Conservation (phyloP, 495 filamentous ascomycete genomes). For the Glarea lozoyensis region DNA sequence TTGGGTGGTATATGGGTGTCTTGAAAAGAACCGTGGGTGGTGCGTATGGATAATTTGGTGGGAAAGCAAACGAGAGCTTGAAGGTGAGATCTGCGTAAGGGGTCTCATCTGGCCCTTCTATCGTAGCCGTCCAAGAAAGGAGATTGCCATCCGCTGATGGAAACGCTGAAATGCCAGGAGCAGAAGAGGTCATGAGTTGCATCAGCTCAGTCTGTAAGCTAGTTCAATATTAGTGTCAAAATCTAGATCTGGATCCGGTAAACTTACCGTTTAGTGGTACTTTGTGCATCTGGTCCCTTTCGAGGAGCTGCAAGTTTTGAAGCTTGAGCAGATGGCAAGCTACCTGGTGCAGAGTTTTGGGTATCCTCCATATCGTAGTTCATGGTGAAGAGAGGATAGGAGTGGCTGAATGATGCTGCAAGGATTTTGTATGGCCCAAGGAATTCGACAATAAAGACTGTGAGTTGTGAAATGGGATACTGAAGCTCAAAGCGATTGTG, state of each 20-base stretch:
- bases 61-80: constrained; percentile 90
- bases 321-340: constrained; percentile 33
- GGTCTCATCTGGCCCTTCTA: constrained; percentile 83
- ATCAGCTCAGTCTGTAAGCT: constrained; percentile 96
- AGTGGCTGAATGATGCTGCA: constrained; percentile 3
- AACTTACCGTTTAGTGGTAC: constrained; percentile 68
- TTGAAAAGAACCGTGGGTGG: constrained; percentile 91
- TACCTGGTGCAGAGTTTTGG: constrained; percentile 62
- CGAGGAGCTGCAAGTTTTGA: constrained; percentile 50
- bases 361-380: constrained; percentile 46
- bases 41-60: constrained; percentile 85
- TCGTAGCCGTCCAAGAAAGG: constrained; percentile 84
- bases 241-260: not conserved
- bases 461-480: not conserved
- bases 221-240: constrained; percentile 14
- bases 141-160: constrained; percentile 86
- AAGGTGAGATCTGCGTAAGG: constrained; percentile 83
- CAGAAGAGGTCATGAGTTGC: constrained; percentile 91
- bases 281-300: constrained; percentile 54
- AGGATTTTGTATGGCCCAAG: not conserved
- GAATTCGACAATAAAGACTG: constrained; percentile 1
- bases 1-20: constrained; percentile 90
- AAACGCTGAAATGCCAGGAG: constrained; percentile 92
- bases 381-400: constrained; percentile 11
- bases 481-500: not conserved